Evolutionary conservation across 1,284 basidiomycete genomes (phyloP).

Genomic region (Amylostereum areolatum): DNA sequence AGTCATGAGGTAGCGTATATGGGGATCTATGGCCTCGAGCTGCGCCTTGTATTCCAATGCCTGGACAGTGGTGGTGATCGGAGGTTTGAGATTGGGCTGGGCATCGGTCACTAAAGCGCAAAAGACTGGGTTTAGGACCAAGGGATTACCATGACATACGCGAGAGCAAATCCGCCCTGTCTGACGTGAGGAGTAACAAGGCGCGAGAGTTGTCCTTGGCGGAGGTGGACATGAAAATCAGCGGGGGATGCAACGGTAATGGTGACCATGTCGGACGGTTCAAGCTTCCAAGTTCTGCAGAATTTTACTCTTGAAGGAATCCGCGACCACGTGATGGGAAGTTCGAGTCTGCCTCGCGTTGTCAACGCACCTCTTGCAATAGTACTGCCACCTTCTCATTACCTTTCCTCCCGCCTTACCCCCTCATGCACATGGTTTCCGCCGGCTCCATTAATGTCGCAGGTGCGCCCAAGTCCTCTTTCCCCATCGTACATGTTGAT

Average conservation of each 20-base stretch:
- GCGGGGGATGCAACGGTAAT: slow-evolving; percentile 69
- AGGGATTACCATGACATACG: slow-evolving; percentile 88
- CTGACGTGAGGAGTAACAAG: slow-evolving; percentile 91
- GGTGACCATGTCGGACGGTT: slow-evolving; percentile 24
- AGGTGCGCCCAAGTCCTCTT: slow-evolving; percentile 38
- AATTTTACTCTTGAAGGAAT: background rate
- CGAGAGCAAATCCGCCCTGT: slow-evolving; percentile 84
- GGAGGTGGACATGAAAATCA: slow-evolving; percentile 96
- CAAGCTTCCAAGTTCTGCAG: background rate
- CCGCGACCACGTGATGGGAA: slow-evolving; percentile 16
- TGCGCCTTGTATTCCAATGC: slow-evolving; percentile 78
- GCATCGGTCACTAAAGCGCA: slow-evolving; percentile 3
- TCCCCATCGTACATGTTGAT: background rate
- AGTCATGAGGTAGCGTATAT: slow-evolving; percentile 90
- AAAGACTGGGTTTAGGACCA: slow-evolving; percentile 1
- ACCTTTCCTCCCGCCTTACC: slow-evolving; percentile 9
- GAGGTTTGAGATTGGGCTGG: slow-evolving; percentile 93
- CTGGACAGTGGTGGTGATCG: slow-evolving; percentile 80
- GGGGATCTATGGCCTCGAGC: slow-evolving; percentile 73
- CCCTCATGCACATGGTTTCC: slow-evolving; percentile 52
- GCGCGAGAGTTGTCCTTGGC: slow-evolving; percentile 79
- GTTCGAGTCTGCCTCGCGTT: slow-evolving; percentile 7
- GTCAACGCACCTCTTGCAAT: slow-evolving; percentile 4
- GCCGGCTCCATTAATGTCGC: slow-evolving; percentile 84
- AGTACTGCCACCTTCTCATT: slow-evolving; percentile 3